Percentiles rank a stretch among this genome's conserved stretches.
Evolutionary conservation across 257 asterid species (phyloP).

Genomic region (Scutellaria galericulata): DNA sequence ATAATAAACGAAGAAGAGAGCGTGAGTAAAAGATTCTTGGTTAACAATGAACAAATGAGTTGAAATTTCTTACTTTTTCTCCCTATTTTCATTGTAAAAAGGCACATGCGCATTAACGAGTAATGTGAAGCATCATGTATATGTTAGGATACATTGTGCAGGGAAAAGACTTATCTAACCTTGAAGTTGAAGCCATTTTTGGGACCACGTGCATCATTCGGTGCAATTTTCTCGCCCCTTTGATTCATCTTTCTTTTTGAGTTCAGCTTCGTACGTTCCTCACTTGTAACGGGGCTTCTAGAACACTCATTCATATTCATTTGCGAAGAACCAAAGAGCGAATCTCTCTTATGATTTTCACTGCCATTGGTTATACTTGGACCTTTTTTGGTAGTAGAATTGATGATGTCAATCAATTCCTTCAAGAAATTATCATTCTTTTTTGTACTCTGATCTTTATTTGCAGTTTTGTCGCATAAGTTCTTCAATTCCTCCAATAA

Average conservation of each 20-base stretch:
- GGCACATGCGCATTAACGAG: no score
- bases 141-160: not conserved
- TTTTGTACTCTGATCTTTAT: not conserved
- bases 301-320: constrained; percentile 7
- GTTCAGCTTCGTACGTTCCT: constrained; percentile 28
- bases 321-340: constrained; percentile 20
- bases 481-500: not conserved
- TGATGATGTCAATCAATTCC: not conserved
- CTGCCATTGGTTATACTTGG: no score
- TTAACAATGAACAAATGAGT: no score
- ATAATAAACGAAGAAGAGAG: no score
- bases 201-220: constrained; percentile 19
- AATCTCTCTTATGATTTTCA: constrained; percentile 28
- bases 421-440: constrained; percentile 5
- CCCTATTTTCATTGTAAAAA: no score
- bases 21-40: no score
- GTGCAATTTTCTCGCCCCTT: constrained; percentile 37
- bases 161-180: constrained; percentile 33
- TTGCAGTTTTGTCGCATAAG: not conserved
- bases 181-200: constrained; percentile 24
- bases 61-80: no score
- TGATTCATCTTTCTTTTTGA: not conserved
- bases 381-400: not conserved
- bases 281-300: constrained; percentile 17
- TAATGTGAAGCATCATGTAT: no score